These are phyloP conservation scores for Alnus rubra DNA, from an alignment of 306 rosid genomes.

Conservation along the genomic window DNA sequence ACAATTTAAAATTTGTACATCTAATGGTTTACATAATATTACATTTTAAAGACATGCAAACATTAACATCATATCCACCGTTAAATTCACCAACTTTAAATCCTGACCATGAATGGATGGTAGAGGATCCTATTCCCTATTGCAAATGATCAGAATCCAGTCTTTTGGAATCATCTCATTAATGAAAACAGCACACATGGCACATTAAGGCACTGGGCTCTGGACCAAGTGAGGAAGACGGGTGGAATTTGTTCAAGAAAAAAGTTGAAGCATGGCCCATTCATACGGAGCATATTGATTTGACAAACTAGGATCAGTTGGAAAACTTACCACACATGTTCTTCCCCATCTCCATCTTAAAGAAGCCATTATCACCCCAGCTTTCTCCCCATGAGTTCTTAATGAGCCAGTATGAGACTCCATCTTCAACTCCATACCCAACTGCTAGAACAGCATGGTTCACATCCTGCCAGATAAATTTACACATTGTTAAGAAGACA, in stretches of 20 bases:
- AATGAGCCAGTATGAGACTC: slow-evolving; percentile 77
- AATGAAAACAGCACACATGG: not conserved
- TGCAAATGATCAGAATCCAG: too few relatives aligned
- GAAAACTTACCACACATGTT: slow-evolving; percentile 92
- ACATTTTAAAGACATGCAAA: too few relatives aligned
- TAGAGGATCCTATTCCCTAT: too few relatives aligned
- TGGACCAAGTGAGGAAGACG: not conserved
- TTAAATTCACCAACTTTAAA: too few relatives aligned
- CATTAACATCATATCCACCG: too few relatives aligned
- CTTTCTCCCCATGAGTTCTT: slow-evolving; percentile 88
- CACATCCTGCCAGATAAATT: slow-evolving; percentile 72
- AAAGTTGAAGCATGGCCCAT: too few relatives aligned
- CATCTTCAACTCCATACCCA: slow-evolving; percentile 84
- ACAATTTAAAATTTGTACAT: too few relatives aligned
- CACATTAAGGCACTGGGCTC: not conserved
- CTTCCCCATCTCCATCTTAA: slow-evolving; percentile 94
- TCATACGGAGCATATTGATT: not conserved
- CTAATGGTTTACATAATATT: too few relatives aligned
- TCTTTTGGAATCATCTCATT: too few relatives aligned
- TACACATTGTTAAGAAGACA: slow-evolving; percentile 17
- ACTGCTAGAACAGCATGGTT: slow-evolving; percentile 97
- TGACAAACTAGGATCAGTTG: not conserved
- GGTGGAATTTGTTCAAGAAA: not conserved
- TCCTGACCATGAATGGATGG: too few relatives aligned
- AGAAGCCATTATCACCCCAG: slow-evolving; percentile 95